These are phyloP conservation scores for Zizania palustris DNA, from an alignment of 202 grass and related monocot species.

Conservation along the genomic window DNA sequence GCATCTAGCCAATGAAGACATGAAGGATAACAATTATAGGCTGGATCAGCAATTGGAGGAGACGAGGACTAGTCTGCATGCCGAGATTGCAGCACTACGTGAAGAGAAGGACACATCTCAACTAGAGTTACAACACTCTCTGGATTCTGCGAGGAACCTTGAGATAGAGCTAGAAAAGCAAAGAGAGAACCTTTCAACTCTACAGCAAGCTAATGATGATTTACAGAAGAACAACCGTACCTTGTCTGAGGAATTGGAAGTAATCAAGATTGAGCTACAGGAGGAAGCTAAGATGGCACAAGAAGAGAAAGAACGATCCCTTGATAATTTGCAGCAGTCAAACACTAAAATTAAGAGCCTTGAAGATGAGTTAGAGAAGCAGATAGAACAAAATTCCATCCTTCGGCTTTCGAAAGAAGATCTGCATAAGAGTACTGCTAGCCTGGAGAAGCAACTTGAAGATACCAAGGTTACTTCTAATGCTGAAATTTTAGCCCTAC, in stretches of 20 bases:
- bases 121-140: slow-evolving; percentile 49
- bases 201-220: slow-evolving; percentile 54
- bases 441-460: slow-evolving; percentile 40
- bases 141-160: slow-evolving; percentile 46
- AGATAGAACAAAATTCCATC: slow-evolving; percentile 29
- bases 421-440: slow-evolving; percentile 36
- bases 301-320: slow-evolving; percentile 44
- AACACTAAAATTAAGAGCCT: slow-evolving; percentile 43
- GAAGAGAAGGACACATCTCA: slow-evolving; percentile 48
- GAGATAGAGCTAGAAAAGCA: slow-evolving; percentile 50
- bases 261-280: slow-evolving; percentile 46
- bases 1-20: slow-evolving; percentile 49
- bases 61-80: slow-evolving; percentile 48
- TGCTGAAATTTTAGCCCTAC: slow-evolving; percentile 41
- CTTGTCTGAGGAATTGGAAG: slow-evolving; percentile 43
- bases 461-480: slow-evolving; percentile 22
- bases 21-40: slow-evolving; percentile 40
- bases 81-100: slow-evolving; percentile 49
- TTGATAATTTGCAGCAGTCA: slow-evolving; percentile 38
- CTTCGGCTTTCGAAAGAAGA: slow-evolving; percentile 52
- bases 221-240: slow-evolving; percentile 28
- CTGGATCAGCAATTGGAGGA: slow-evolving; percentile 50
- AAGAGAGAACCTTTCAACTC: slow-evolving; percentile 39
- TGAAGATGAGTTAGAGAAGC: slow-evolving; percentile 43
- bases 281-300: slow-evolving; percentile 33